phyloP scores from a whole-genome alignment of 1,139 yeast species.

The Saccharomyces hybrid region DNA sequence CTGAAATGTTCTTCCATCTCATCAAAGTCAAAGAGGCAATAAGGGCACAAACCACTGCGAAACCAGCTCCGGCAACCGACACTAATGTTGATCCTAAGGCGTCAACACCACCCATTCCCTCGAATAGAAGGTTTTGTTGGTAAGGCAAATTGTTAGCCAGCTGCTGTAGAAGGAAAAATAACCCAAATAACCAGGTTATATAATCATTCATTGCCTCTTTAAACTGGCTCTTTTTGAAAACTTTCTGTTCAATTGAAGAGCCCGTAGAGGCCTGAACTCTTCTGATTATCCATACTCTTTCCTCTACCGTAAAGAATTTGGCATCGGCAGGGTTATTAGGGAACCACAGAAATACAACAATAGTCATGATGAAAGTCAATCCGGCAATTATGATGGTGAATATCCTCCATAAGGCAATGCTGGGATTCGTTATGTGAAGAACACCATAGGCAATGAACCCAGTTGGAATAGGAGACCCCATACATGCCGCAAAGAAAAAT shows the following conservation, averaged over 20 bases:
- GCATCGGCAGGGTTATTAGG: slow-evolving; percentile 42
- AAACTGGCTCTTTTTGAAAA: slow-evolving; percentile 39
- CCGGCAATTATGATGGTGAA: slow-evolving; percentile 41
- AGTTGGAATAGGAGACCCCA: slow-evolving; percentile 39
- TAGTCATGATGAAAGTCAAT: slow-evolving; percentile 33
- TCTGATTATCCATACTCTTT: slow-evolving; percentile 41
- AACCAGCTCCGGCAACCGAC: slow-evolving; percentile 46
- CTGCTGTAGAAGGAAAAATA: slow-evolving; percentile 37
- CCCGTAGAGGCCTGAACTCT: slow-evolving; percentile 38
- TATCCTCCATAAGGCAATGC: slow-evolving; percentile 42
- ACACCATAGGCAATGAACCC: slow-evolving; percentile 44
- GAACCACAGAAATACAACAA: slow-evolving; percentile 35
- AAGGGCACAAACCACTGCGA: slow-evolving; percentile 34
- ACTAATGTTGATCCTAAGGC: slow-evolving; percentile 44
- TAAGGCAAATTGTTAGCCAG: slow-evolving; percentile 43
- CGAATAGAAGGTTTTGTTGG: slow-evolving; percentile 40
- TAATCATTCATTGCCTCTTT: slow-evolving; percentile 42
- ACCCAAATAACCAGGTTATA: slow-evolving; percentile 40
- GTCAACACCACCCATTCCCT: slow-evolving; percentile 37
- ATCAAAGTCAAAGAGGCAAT: slow-evolving; percentile 31
- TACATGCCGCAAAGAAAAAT: slow-evolving; percentile 40
- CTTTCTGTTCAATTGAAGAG: slow-evolving; percentile 40
- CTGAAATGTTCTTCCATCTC: slow-evolving; percentile 22
- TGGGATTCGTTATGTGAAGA: slow-evolving; percentile 29
- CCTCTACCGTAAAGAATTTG: slow-evolving; percentile 34